Evolutionary conservation across 2,329 filamentous ascomycete genomes (phyloP).

Genomic region (Biscogniauxia mediterranea): DNA sequence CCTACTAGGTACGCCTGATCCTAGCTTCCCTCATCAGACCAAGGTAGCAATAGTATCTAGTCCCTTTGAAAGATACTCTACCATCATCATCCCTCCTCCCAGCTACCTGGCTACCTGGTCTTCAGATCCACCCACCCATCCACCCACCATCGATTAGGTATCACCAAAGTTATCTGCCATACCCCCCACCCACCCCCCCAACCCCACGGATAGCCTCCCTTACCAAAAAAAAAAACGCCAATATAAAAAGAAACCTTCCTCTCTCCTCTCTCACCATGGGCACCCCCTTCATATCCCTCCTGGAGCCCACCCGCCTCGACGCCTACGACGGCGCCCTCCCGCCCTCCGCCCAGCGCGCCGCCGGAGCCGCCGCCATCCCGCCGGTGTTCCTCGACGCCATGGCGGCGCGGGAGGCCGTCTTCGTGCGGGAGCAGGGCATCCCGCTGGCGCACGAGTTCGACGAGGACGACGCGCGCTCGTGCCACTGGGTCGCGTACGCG

Average conservation of each 20-base stretch:
- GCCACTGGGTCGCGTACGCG: constrained; percentile 86
- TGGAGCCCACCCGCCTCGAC: constrained; percentile 49
- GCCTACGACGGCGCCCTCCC: constrained; percentile 43
- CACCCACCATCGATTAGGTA: too few relatives aligned
- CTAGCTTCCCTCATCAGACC: too few relatives aligned
- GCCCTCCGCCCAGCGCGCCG: constrained; percentile 46
- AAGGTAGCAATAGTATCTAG: too few relatives aligned
- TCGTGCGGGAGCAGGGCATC: constrained; percentile 58
- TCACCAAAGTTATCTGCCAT: too few relatives aligned
- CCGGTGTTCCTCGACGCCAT: constrained; percentile 62
- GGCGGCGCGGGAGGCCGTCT: constrained; percentile 59
- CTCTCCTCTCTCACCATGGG: constrained; percentile 38
- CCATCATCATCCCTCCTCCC: too few relatives aligned
- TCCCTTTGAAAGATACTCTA: too few relatives aligned
- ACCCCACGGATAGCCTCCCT: too few relatives aligned
- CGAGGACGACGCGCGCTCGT: constrained; percentile 72
- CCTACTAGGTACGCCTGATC: too few relatives aligned
- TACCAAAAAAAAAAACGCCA: not conserved
- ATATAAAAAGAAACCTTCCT: not conserved
- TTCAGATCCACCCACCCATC: too few relatives aligned
- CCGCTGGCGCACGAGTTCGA: constrained; percentile 73
- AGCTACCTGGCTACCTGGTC: too few relatives aligned
- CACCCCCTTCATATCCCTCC: constrained; percentile 48
- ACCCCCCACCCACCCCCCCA: too few relatives aligned
- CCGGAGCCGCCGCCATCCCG: too few relatives aligned